Base-by-base conservation (phyloP, 2,329 filamentous ascomycete genomes). In the Pseudonectria buxi region DNA sequence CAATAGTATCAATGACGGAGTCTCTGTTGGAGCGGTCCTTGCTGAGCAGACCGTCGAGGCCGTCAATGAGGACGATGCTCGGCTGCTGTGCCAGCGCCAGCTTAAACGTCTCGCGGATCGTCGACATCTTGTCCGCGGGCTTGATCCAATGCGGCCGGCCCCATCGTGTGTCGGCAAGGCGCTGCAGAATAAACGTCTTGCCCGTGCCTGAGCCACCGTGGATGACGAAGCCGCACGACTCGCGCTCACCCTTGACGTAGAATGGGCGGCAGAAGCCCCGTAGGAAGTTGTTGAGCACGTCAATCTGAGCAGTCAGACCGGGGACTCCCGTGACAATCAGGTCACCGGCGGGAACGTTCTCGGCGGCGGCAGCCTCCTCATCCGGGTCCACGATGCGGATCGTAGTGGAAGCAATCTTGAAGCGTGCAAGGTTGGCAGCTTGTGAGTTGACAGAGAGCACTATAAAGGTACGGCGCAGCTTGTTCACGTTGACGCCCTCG, bases 151-250 rank as follows among this genome's bases (percentile, higher is more conserved):
- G 72, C 1, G 88, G 76, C 27, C 74, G 76, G 14, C 76, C 77
- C 85, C 87, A 95, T 39, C 71, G 72, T 0, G 78, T 76, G 6
- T 68, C 71, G 7, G 79, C 74, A 14, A 95, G 68, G 24, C 76
- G 74, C 12, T 81, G 59, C 2, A 95, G 65, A 1, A 95, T 67
- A 44, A 83, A 71, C 1, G 78, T 83, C 63, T 95, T 95, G 15
- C 90, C 90, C 0, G 86, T 94, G 10, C 90, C 89, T 43, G 78
- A 76, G 13, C 85, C 81, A 11, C 90, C 90, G 55, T 94, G 81
- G 4, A 95, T 68, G 15, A 92, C 70, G 25, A 92, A 72, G 0
- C 78, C 78, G 34, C 74, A 70, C 1, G 73, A 64, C 47, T 52
- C 58, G 22, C 52, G 46, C 44, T 63, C 51, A 37, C 50, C 39